phyloP scores from a whole-genome alignment of 805 yeast genomes.

The Diddensiella santjacobensis region DNA sequence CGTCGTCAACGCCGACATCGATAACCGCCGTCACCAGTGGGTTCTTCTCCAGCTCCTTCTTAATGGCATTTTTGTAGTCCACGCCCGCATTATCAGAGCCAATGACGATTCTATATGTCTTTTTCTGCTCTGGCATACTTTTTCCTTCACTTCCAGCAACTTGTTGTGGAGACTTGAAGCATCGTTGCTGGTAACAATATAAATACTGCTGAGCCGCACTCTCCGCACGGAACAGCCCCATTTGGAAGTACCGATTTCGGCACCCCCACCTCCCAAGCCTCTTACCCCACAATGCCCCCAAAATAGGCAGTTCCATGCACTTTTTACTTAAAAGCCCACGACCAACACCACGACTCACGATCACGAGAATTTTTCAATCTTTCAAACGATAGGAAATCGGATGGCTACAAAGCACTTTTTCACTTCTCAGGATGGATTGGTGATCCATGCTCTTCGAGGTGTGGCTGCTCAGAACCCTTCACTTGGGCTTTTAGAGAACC shows the following conservation, averaged over 20 bases:
- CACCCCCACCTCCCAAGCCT: background rate
- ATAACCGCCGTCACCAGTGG: slow-evolving; percentile 34
- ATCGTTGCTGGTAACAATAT: background rate
- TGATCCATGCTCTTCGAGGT: slow-evolving; percentile 39
- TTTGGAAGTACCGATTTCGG: background rate
- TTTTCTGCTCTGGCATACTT: slow-evolving; percentile 1
- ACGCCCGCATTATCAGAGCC: slow-evolving; percentile 47
- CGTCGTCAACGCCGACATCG: slow-evolving; percentile 40
- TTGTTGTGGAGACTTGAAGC: too few species aligned
- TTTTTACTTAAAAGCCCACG: too few species aligned
- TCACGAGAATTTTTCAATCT: background rate
- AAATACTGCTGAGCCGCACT: background rate
- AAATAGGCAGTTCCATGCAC: background rate
- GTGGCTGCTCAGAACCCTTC: slow-evolving; percentile 38
- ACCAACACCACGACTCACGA: too few species aligned
- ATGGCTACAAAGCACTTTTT: slow-evolving; percentile 44
- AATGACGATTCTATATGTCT: slow-evolving; percentile 31
- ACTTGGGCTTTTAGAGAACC: slow-evolving; percentile 37
- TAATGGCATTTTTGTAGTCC: slow-evolving; percentile 40
- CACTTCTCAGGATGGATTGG: slow-evolving; percentile 37
- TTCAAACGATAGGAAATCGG: background rate
- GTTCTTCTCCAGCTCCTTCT: slow-evolving; percentile 34
- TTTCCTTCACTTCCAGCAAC: too few species aligned
- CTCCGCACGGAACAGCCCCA: background rate
- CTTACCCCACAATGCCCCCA: background rate